Evolutionary conservation across 192 early-diverging fungal genomes (phyloP), one percentile per base, ranked within the genome.

Genomic region (Lunasporangiospora selenospora): DNA sequence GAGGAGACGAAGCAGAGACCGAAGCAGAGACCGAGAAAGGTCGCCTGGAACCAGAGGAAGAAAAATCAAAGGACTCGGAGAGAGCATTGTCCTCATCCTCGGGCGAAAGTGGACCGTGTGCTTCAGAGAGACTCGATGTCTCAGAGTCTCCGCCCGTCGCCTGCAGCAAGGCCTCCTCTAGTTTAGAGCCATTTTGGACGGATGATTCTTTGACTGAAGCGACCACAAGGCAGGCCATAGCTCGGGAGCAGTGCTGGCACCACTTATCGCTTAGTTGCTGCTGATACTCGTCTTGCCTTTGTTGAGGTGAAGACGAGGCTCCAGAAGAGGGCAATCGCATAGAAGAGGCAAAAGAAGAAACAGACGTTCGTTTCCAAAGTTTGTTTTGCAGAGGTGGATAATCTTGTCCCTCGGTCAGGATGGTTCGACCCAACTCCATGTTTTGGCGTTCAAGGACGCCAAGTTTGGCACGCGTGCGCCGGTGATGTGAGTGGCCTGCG

Each of bases 201-300:
- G 40, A 21, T 12, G 52, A 47, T 31, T 66, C 64, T 18, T 66
- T 52, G 3, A 57, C 31, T 10, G 52, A 18, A 9, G 46, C 38
- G 9, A 71, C 33, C 32, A 57, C 67, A 27, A 71, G 67, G 32
- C 67, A 71, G 3, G 67, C 33, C n/a, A 71, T 50, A 26, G 67
- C 67, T 27, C 67, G 18, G 21, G 67, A 62, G 23, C 67, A 71
- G 21, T 71, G 47, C 31, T 27, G 47, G 33, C 67, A 71, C 59
- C 59, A 43, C 10, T 47, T 62, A 2, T 62, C 59, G 2, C 4
- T n/a, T 42, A 16, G 19, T 12, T 8, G 54, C 19, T 21, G 30
- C 16, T 3, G 50, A 5, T 12, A 31, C 32, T 38, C 6, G 2
- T 41, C 15, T 15, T 21, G 10, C 16, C 15, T 30, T 9, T 21